These are phyloP conservation scores for Gonapodya sp. DNA, from an alignment of 192 early-diverging fungal species.

Conservation along the genomic window DNA sequence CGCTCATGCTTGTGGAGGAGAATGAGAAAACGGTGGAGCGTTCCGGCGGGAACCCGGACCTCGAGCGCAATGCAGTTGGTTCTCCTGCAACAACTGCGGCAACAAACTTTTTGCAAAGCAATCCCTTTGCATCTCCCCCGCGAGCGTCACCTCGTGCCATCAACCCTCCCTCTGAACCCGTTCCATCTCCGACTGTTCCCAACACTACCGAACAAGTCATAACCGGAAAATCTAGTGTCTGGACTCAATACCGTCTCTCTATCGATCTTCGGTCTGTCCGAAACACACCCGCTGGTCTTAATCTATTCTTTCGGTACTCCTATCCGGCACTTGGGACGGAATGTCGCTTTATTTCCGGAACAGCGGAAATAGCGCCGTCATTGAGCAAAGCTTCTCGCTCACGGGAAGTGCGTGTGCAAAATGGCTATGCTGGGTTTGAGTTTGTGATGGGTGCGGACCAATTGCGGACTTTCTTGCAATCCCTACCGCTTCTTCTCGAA, in stretches of 20 bases:
- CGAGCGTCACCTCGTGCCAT: background rate
- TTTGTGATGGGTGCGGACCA: slow-evolving; percentile 36
- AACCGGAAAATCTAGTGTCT: slow-evolving; percentile 13
- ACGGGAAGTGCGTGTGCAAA: slow-evolving; percentile 24
- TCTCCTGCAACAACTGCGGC: background rate
- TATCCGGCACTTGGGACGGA: slow-evolving; percentile 39
- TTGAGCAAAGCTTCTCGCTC: background rate
- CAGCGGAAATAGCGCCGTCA: background rate
- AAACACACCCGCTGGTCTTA: slow-evolving; percentile 4
- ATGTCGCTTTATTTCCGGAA: slow-evolving; percentile 23
- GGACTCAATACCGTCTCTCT: slow-evolving; percentile 46
- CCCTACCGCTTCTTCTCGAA: slow-evolving; percentile 35
- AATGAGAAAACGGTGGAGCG: slow-evolving; percentile 8
- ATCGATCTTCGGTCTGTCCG: slow-evolving; percentile 36
- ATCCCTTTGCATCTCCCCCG: background rate
- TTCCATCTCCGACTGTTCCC: background rate
- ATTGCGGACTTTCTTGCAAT: slow-evolving; percentile 32
- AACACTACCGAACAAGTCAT: background rate
- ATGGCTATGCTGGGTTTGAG: slow-evolving; percentile 40
- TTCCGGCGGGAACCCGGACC: background rate
- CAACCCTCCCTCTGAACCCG: background rate
- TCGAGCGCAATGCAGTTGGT: background rate
- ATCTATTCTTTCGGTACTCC: slow-evolving; percentile 29
- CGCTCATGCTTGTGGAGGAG: slow-evolving; percentile 22
- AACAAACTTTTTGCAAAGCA: background rate